A percentile compares a stretch with the other conserved stretches of the same genome.
Conservation (phyloP, 2,329 filamentous ascomycete genomes). For the Cladorrhinum sp. region DNA sequence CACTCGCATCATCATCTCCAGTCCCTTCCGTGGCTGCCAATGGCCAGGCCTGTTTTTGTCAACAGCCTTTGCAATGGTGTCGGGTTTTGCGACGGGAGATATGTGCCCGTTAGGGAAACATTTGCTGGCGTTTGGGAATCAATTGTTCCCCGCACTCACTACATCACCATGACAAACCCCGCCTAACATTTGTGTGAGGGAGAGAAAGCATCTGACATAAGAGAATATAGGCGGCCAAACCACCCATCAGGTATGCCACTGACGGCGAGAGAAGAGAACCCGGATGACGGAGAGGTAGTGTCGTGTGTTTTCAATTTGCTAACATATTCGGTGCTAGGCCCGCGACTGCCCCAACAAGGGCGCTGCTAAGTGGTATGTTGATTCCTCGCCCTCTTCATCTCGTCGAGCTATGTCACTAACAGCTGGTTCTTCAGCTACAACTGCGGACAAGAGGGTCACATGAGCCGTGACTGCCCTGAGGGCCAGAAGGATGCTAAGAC, state of each 20-base stretch:
- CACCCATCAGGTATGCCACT: conserved; percentile 66
- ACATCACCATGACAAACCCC: conserved; percentile 19
- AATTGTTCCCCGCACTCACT: conserved; percentile 10
- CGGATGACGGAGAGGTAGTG: conserved; percentile 21
- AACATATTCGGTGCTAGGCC: conserved; percentile 50
- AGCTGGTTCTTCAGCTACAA: conserved; percentile 62
- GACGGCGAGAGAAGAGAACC: conserved; percentile 23
- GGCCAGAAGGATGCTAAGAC: conserved; percentile 82
- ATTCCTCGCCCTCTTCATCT: neutral
- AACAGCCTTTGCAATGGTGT: neutral
- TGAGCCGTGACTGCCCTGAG: conserved; percentile 88
- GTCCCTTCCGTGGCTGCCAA: neutral
- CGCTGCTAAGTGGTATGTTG: conserved; percentile 72
- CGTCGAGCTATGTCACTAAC: conserved; percentile 14
- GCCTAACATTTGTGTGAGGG: conserved; percentile 26
- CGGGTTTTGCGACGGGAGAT: neutral
- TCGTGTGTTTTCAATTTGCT: conserved; percentile 26
- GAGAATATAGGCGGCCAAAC: conserved; percentile 62
- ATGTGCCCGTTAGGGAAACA: neutral
- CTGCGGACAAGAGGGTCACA: conserved; percentile 73
- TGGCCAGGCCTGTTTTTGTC: neutral
- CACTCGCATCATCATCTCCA: neutral
- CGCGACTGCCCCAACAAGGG: conserved; percentile 84
- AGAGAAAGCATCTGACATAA: conserved; percentile 34
- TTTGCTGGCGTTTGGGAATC: conserved; percentile 11